These are phyloP conservation scores for Mangifera indica DNA, from an alignment of 345 rosid genomes.

Conservation along the genomic window DNA sequence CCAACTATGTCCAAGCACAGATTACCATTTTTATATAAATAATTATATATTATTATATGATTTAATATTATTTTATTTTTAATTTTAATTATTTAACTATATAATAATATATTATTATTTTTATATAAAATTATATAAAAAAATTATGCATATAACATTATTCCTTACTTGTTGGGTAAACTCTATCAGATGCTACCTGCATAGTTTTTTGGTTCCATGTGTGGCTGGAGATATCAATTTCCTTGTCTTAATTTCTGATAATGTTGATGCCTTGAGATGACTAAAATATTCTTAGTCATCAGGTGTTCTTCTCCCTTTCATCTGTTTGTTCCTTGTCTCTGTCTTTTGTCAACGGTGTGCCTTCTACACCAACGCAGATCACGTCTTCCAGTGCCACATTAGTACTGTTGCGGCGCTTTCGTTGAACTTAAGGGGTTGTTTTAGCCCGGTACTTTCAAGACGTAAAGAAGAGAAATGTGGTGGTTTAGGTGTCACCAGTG, in stretches of 20 bases:
- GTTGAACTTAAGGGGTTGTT: conserved; percentile 50
- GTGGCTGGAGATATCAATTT: conserved; percentile 76
- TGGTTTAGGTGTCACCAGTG: conserved; percentile 43
- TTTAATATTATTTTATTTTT: too few relatives aligned
- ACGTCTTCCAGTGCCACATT: conserved; percentile 21
- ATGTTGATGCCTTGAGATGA: conserved; percentile 68
- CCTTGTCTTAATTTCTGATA: conserved; percentile 61
- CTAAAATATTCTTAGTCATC: conserved; percentile 45
- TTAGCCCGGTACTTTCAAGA: conserved; percentile 43
- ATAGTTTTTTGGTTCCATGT: too few relatives aligned
- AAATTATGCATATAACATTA: too few relatives aligned
- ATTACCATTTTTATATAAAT: too few relatives aligned
- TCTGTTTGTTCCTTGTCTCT: conserved; percentile 23
- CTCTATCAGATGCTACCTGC: too few relatives aligned
- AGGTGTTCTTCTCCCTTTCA: conserved; percentile 20
- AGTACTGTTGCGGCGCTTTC: conserved; percentile 33
- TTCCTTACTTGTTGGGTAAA: too few relatives aligned
- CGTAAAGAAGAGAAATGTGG: conserved; percentile 40
- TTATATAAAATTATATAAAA: too few relatives aligned
- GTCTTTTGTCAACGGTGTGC: conserved; percentile 45
- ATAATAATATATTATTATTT: too few relatives aligned
- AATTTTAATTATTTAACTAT: too few relatives aligned
- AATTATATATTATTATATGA: too few relatives aligned
- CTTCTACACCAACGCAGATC: conserved; percentile 58
- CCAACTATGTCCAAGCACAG: too few relatives aligned